Percentiles rank a stretch among this genome's conserved stretches.
Evolutionary conservation across 257 asterid species (phyloP).

Genomic region (Galeopsis tetrahit): DNA sequence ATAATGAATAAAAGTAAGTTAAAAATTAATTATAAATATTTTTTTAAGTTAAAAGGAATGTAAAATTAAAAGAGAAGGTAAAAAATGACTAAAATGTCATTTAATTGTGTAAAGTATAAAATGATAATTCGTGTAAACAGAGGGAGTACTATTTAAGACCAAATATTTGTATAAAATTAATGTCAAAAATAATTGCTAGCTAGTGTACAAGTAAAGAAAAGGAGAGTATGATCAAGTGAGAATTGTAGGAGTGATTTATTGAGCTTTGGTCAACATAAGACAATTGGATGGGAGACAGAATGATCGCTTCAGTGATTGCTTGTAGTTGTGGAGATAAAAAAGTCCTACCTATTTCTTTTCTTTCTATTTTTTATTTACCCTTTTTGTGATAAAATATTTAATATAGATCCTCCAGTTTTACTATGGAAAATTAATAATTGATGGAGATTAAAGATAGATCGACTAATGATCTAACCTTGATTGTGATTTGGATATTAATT

Average conservation of each 20-base stretch:
- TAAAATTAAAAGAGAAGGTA: too few species aligned
- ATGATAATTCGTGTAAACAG: too few species aligned
- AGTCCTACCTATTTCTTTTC: neutral
- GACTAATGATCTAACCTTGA: neutral
- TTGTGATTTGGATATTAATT: neutral
- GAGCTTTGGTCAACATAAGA: conserved; percentile 42
- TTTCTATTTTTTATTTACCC: neutral
- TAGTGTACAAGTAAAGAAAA: neutral
- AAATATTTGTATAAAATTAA: neutral
- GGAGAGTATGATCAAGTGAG: neutral
- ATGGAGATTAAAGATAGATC: neutral
- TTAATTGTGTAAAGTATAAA: too few species aligned
- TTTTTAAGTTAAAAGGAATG: too few species aligned
- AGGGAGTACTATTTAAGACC: too few species aligned
- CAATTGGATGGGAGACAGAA: conserved; percentile 43
- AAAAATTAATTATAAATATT: too few species aligned
- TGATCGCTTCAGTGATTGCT: conserved; percentile 42
- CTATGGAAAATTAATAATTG: neutral
- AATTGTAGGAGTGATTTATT: too few species aligned
- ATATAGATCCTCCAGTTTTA: too few species aligned
- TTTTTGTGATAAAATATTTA: neutral
- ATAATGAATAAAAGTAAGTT: too few species aligned
- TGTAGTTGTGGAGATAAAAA: conserved; percentile 18
- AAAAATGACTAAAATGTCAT: too few species aligned
- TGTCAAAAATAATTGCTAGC: neutral